phyloP scores from a whole-genome alignment of 192 early-diverging fungal species.

The Gamsiella multidivaricata region DNA sequence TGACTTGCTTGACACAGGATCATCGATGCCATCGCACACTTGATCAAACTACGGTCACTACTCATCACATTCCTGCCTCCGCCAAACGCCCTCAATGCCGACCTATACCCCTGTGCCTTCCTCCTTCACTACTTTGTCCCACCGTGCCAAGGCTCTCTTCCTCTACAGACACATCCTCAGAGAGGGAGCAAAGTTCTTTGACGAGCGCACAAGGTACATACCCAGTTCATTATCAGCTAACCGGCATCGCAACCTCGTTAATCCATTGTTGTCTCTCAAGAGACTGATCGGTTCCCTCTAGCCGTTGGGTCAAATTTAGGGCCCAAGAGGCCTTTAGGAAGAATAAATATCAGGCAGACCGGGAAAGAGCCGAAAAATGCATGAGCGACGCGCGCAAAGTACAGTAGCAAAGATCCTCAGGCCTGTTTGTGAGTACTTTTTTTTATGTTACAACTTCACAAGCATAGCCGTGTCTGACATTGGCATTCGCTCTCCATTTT shows the following conservation, averaged over 20 bases:
- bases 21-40: too few species aligned
- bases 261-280: not conserved
- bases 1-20: too few species aligned
- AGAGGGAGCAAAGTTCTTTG: slow-evolving; percentile 41
- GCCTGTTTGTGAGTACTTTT: too few species aligned
- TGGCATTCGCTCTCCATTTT: too few species aligned
- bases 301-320: slow-evolving; percentile 18
- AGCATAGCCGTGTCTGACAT: too few species aligned
- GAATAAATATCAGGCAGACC: slow-evolving; percentile 10
- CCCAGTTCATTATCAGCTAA: not conserved
- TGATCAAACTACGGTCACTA: not conserved
- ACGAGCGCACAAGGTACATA: slow-evolving; percentile 43
- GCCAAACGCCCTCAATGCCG: slow-evolving; percentile 16
- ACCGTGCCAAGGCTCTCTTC: slow-evolving; percentile 8
- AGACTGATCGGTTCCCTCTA: not conserved
- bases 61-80: not conserved
- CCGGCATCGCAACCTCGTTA: not conserved
- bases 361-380: slow-evolving; percentile 22
- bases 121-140: slow-evolving; percentile 19
- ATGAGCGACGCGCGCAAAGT: slow-evolving; percentile 43
- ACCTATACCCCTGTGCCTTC: slow-evolving; percentile 28
- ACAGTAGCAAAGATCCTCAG: not conserved
- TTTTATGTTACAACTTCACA: too few species aligned
- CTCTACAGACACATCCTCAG: slow-evolving; percentile 45
- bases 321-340: slow-evolving; percentile 29